Evolutionary conservation across 768 basidiomycete genomes (phyloP).

Genomic region (Dentipellis fragilis): DNA sequence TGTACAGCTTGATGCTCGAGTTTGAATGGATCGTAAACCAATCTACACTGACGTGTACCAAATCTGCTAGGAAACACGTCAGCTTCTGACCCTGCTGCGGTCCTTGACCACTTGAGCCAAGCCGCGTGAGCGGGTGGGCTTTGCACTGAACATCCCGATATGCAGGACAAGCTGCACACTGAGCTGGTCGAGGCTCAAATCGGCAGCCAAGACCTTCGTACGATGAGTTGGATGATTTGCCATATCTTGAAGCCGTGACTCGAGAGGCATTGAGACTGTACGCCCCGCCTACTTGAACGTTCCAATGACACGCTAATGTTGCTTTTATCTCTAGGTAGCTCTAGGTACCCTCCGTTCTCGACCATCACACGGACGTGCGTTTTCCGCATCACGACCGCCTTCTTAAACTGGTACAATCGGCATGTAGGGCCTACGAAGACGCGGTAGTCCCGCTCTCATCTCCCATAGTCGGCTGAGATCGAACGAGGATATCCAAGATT

Average conservation of each 20-base stretch:
- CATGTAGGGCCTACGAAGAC: too few species aligned
- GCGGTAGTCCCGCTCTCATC: too few species aligned
- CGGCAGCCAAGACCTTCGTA: neutral
- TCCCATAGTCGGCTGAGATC: neutral
- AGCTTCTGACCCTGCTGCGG: too few species aligned
- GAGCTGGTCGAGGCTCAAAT: neutral
- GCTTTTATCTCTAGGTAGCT: neutral
- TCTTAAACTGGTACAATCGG: too few species aligned
- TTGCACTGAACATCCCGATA: neutral
- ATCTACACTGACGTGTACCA: too few species aligned
- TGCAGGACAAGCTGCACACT: neutral
- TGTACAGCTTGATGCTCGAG: too few species aligned
- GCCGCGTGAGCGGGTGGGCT: too few species aligned
- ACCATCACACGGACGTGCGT: neutral
- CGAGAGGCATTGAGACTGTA: constrained; percentile 2
- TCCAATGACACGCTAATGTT: neutral
- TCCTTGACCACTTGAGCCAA: too few species aligned
- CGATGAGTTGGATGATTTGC: neutral
- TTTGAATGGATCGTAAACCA: too few species aligned
- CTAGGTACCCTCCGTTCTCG: neutral
- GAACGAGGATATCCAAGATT: neutral
- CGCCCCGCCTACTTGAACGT: neutral
- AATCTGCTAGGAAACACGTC: too few species aligned
- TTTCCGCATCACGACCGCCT: too few species aligned
- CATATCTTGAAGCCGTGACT: too few species aligned